Evolutionary conservation across 805 yeast species (phyloP), one percentile per base, ranked within the genome.

Genomic region (Ogataea ganodermae): DNA sequence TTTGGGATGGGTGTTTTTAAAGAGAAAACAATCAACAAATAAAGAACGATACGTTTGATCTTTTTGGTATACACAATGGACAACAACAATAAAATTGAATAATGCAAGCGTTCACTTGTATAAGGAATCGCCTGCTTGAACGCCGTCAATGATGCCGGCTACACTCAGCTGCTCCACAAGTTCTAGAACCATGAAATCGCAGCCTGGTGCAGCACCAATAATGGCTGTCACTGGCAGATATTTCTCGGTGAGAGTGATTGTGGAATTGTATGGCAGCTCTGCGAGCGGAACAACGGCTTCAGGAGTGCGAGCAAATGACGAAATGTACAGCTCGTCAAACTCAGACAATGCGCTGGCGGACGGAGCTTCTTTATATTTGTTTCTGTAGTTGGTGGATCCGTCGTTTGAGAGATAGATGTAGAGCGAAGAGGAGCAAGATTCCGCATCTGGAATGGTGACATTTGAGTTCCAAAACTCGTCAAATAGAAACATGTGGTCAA

Each of bases 151-250:
- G 26, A 48, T 44, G 7, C 49, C 52, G 20, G 52, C 48, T 2
- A 31, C 41, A 5, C 31, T 22, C 10, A 48, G 40, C 12, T 41
- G 30, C 16, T 48, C 46, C 31, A 48, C 39, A 3, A 48, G 32
- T 6, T 48, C 51, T 22, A 48, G 27, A 8, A 48, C 45, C 51
- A 48, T 48, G 40, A 48, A 48, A 16, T 48, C 51, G 42, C 51
- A 48, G 3, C 51, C 51, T 10, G 51, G 51, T 18, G 51, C 51
- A 3, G 51, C 51, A 5, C 51, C 51, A 20, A 48, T 48, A 22
- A 40, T 44, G 5, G 51, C 51, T 6, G 51, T 44, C 16, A 48
- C 48, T 5, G 51, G 51, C 4, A 48, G 35, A 21, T 48, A 48
- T 18, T 48, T 48, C 27, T 48, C 51, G 3, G 51, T 48, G 4